A percentile compares a stretch with the other conserved stretches of the same genome.
phyloP scores from a whole-genome alignment of 257 asterid genomes.

The Osmanthus fragrans region DNA sequence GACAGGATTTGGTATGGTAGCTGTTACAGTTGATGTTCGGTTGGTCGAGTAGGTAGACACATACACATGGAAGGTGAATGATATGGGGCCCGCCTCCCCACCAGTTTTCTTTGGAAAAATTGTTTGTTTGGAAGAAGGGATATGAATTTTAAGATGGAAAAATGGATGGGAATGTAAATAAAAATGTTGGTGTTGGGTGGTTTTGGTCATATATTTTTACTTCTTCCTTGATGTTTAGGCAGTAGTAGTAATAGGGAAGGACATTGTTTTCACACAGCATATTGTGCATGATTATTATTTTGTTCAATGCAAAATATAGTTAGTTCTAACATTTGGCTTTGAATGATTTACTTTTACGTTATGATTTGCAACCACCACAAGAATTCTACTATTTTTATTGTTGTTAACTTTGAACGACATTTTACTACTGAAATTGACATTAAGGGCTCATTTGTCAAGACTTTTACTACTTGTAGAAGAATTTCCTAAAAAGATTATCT shows the following conservation, averaged over 20 bases:
- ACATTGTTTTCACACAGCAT: slow-evolving; percentile 21
- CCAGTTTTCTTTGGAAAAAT: not conserved
- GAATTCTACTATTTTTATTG: no score
- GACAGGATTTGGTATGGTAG: slow-evolving; percentile 39
- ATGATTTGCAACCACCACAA: no score
- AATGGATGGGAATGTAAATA: not conserved
- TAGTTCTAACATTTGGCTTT: slow-evolving; percentile 1
- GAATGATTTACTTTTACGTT: not conserved
- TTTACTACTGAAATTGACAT: no score
- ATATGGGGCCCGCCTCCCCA: slow-evolving; percentile 37
- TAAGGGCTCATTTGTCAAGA: no score
- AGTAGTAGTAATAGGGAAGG: slow-evolving; percentile 12
- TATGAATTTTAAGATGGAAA: slow-evolving; percentile 20
- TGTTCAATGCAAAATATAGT: not conserved
- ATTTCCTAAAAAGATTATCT: no score
- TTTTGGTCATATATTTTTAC: not conserved
- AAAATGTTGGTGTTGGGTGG: slow-evolving; percentile 13
- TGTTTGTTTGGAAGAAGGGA: not conserved
- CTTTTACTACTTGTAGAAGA: no score
- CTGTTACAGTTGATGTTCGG: slow-evolving; percentile 32
- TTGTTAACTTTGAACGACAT: no score
- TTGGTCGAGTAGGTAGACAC: slow-evolving; percentile 28
- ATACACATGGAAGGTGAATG: slow-evolving; percentile 30
- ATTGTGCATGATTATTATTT: slow-evolving; percentile 16
- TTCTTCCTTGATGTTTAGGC: slow-evolving; percentile 18